These are phyloP conservation scores for Nakaseomyces sp. DNA, from an alignment of 1,139 yeast species.

Conservation along the genomic window DNA sequence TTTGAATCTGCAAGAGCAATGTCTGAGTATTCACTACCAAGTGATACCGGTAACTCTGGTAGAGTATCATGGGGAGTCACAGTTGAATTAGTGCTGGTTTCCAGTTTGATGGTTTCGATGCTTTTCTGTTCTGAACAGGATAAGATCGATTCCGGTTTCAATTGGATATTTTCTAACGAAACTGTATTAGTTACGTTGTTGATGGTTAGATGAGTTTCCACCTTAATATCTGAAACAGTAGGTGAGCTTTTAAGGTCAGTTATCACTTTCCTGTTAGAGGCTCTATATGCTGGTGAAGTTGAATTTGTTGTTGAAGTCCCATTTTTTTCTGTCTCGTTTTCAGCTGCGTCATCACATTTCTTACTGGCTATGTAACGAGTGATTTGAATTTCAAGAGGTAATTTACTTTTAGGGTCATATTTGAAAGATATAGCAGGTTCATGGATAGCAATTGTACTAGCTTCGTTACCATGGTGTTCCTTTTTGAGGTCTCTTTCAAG, in stretches of 20 bases:
- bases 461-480: conserved; percentile 48
- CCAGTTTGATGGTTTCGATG: background rate
- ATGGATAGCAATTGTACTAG: conserved; percentile 51
- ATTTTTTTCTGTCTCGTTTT: background rate
- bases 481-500: conserved; percentile 84
- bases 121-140: background rate
- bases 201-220: background rate
- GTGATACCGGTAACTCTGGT: background rate
- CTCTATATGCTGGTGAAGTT: background rate
- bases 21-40: background rate
- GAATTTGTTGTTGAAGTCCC: background rate
- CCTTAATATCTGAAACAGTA: background rate
- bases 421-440: conserved; percentile 60
- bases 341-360: background rate
- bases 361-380: background rate
- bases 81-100: background rate
- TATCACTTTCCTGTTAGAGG: background rate
- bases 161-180: background rate
- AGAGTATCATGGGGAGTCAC: background rate
- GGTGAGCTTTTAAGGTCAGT: background rate
- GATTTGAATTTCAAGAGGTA: conserved; percentile 14
- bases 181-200: background rate
- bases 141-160: background rate
- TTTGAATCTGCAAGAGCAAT: background rate
- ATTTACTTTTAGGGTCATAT: conserved; percentile 32